Percentiles rank a stretch among this genome's conserved stretches.
These are phyloP conservation scores for Tolypocladium cylindrosporum DNA, from an alignment of 2,329 filamentous ascomycete species.

Conservation along the genomic window DNA sequence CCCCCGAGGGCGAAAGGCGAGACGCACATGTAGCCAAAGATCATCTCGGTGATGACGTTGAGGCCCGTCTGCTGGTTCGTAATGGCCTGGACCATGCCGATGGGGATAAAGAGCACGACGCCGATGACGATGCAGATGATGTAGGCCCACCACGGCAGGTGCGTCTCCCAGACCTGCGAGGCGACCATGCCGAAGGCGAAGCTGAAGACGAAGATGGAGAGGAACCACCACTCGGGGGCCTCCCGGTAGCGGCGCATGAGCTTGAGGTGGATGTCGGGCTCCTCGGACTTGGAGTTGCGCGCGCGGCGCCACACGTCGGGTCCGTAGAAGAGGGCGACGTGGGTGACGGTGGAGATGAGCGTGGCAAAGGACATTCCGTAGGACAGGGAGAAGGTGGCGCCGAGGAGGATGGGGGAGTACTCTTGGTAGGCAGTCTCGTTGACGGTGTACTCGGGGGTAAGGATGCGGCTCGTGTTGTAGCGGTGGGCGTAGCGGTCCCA, in stretches of 20 bases:
- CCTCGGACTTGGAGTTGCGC: conserved; percentile 5
- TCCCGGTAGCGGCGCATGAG: conserved; percentile 46
- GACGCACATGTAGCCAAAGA: conserved; percentile 31
- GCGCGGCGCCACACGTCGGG: conserved; percentile 28
- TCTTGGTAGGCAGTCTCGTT: conserved; percentile 43
- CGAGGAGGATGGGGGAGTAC: conserved; percentile 45
- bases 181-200: conserved; percentile 31
- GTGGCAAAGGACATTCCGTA: conserved; percentile 49
- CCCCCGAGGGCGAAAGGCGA: too few species aligned
- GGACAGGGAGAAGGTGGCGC: conserved; percentile 39
- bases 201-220: conserved; percentile 30
- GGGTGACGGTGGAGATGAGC: conserved; percentile 39
- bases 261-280: conserved; percentile 37
- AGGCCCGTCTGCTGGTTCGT: conserved; percentile 35
- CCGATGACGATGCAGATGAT: conserved; percentile 27
- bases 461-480: conserved; percentile 46
- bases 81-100: conserved; percentile 32
- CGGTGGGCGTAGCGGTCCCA: conserved; percentile 18
- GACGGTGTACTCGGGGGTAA: conserved; percentile 38
- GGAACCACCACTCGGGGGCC: conserved; percentile 48
- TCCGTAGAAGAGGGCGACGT: conserved; percentile 41
- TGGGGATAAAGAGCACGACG: conserved; percentile 26
- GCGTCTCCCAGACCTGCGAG: conserved; percentile 22
- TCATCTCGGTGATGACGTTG: conserved; percentile 35
- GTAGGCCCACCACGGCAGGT: conserved; percentile 31